Conservation (phyloP, 805 yeast genomes). For the Candida insectorum region DNA sequence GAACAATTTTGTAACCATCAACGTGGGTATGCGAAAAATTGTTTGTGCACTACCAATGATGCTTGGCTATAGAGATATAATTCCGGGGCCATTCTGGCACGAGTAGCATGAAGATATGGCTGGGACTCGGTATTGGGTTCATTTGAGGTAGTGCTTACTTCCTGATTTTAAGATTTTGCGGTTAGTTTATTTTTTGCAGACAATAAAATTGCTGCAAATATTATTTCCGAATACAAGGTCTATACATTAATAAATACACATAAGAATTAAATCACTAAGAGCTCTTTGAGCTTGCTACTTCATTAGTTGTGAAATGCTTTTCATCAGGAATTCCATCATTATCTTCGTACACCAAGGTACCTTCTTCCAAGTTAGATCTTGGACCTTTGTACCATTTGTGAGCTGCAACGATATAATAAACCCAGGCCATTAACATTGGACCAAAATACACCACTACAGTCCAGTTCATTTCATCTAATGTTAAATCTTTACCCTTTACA, state of each 20-base stretch:
- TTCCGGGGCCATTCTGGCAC: too few relatives aligned
- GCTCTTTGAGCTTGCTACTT: constrained; percentile 1
- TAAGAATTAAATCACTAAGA: background rate
- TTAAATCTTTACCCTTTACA: constrained; percentile 31
- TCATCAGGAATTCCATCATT: constrained; percentile 10
- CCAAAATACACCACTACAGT: constrained; percentile 61
- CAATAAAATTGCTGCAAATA: too few relatives aligned
- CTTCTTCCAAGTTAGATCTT: constrained; percentile 46
- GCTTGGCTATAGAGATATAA: too few relatives aligned
- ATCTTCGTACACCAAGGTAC: constrained; percentile 21
- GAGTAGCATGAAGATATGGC: too few relatives aligned
- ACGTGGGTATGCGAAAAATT: too few relatives aligned
- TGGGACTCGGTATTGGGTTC: too few relatives aligned
- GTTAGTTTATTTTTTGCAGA: too few relatives aligned
- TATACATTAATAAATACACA: too few relatives aligned
- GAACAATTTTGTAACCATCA: too few relatives aligned
- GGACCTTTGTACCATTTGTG: constrained; percentile 63
- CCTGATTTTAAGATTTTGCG: background rate
- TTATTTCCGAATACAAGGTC: too few relatives aligned
- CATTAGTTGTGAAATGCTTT: constrained; percentile 1
- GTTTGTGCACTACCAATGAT: too few relatives aligned
- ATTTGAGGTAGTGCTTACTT: background rate
- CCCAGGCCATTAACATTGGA: constrained; percentile 48
- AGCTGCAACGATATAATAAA: constrained; percentile 53
- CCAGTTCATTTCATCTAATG: constrained; percentile 55